Percentiles rank a stretch among this genome's conserved stretches.
Conservation (phyloP, 2,329 filamentous ascomycete genomes). For the Hypomyces rosellus region DNA sequence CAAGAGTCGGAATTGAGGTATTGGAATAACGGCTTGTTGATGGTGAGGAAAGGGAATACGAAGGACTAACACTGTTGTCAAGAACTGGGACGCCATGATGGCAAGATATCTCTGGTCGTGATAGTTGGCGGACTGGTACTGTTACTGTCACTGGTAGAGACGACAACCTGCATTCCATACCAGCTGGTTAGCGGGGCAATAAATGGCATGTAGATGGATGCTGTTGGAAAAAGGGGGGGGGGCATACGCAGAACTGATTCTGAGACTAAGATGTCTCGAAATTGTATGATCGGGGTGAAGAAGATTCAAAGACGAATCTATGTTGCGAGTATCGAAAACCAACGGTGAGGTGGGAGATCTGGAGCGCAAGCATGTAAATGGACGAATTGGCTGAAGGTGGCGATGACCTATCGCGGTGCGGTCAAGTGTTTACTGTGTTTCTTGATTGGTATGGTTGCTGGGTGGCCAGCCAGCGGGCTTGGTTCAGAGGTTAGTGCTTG, state of each 20-base stretch:
- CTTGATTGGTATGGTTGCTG: constrained; percentile 27
- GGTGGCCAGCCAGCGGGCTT: background rate
- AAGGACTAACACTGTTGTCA: constrained; percentile 37
- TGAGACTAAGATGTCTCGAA: background rate
- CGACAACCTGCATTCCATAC: constrained; percentile 8
- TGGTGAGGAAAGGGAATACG: constrained; percentile 9
- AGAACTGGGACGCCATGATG: constrained; percentile 34
- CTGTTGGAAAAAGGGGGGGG: no score
- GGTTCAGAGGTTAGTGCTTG: no score
- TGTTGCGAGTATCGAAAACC: background rate
- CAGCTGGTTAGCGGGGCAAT: constrained; percentile 13
- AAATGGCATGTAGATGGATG: constrained; percentile 1
- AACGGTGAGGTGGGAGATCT: background rate
- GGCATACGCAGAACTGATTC: no score
- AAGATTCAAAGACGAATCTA: background rate
- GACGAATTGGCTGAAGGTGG: no score
- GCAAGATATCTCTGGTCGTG: background rate
- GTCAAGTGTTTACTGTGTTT: constrained; percentile 23
- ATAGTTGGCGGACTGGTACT: background rate
- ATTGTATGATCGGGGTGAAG: background rate
- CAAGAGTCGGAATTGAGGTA: constrained; percentile 29
- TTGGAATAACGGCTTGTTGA: constrained; percentile 21
- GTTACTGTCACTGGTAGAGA: background rate
- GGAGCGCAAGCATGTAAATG: background rate
- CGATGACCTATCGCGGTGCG: no score